These are phyloP conservation scores for Phytopythium oedochilum DNA, from an alignment of 352 stramenopile genomes.

Conservation along the genomic window DNA sequence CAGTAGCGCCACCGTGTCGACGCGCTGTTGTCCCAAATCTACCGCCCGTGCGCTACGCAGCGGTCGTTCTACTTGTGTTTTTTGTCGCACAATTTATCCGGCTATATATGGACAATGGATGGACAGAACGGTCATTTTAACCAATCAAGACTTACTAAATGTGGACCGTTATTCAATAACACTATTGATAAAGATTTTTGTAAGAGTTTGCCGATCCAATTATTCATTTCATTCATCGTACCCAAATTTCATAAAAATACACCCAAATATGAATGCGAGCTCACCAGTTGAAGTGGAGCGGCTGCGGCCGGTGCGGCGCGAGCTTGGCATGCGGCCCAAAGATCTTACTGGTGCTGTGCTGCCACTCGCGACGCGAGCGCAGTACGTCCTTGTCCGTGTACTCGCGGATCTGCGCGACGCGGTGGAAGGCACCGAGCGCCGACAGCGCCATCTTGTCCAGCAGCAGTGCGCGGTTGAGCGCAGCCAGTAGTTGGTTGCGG, in stretches of 20 bases:
- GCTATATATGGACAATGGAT: too few species aligned
- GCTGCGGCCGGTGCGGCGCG: conserved; percentile 10
- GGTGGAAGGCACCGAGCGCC: conserved; percentile 14
- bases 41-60: conserved; percentile 70
- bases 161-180: too few species aligned
- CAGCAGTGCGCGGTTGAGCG: conserved; percentile 20
- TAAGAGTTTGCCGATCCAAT: too few species aligned
- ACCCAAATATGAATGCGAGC: not conserved
- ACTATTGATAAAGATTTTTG: too few species aligned
- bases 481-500: conserved; percentile 13
- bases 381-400: conserved; percentile 30
- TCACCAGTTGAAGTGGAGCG: conserved; percentile 30
- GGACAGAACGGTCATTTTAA: too few species aligned
- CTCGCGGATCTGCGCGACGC: conserved; percentile 31
- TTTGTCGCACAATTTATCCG: too few species aligned
- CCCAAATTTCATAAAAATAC: not conserved
- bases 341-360: conserved; percentile 28
- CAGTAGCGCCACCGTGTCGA: conserved; percentile 73
- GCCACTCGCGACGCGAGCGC: conserved; percentile 25
- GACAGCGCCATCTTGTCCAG: conserved; percentile 20
- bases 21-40: conserved; percentile 29
- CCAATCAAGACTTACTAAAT: too few species aligned
- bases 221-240: too few species aligned
- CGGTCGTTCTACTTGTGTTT: too few species aligned
- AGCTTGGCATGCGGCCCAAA: conserved; percentile 15